These are phyloP conservation scores for Golubevia pallescens DNA, from an alignment of 1,284 basidiomycete genomes.

Conservation along the genomic window DNA sequence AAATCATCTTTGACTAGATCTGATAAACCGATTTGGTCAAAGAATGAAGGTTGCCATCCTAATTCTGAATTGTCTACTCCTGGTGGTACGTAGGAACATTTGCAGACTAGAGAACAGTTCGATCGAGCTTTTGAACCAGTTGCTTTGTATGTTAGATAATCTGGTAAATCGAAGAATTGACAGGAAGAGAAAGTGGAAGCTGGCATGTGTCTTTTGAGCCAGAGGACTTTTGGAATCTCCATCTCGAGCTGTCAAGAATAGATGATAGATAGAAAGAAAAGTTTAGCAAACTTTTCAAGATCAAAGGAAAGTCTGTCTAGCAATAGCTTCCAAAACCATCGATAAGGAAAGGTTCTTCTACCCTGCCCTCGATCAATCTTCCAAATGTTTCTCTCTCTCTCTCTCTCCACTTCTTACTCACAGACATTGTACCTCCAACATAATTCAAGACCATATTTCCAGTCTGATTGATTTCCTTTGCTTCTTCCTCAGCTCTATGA, in stretches of 20 bases:
- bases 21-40: constrained; percentile 57
- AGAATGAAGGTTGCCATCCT: constrained; percentile 59
- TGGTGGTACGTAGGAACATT: constrained; percentile 89
- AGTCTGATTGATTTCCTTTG: constrained; percentile 84
- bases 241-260: constrained; percentile 41
- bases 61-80: constrained; percentile 65
- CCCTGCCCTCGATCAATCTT: too few species aligned
- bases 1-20: constrained; percentile 71
- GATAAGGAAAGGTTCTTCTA: too few species aligned
- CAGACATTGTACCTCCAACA: constrained; percentile 95
- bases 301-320: too few species aligned
- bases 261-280: too few species aligned
- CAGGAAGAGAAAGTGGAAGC: constrained; percentile 76
- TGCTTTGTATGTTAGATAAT: constrained; percentile 92
- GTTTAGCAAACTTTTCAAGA: too few species aligned
- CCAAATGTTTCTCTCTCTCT: background rate
- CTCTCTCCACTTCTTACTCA: constrained; percentile 64
- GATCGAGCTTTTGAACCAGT: constrained; percentile 81
- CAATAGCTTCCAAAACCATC: too few species aligned
- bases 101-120: constrained; percentile 92
- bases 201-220: constrained; percentile 90
- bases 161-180: constrained; percentile 96
- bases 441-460: constrained; percentile 87
- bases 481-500: constrained; percentile 90
- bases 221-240: constrained; percentile 80